Conservation (phyloP, 768 basidiomycete genomes). For the Lepiota brunneoincarnata region DNA sequence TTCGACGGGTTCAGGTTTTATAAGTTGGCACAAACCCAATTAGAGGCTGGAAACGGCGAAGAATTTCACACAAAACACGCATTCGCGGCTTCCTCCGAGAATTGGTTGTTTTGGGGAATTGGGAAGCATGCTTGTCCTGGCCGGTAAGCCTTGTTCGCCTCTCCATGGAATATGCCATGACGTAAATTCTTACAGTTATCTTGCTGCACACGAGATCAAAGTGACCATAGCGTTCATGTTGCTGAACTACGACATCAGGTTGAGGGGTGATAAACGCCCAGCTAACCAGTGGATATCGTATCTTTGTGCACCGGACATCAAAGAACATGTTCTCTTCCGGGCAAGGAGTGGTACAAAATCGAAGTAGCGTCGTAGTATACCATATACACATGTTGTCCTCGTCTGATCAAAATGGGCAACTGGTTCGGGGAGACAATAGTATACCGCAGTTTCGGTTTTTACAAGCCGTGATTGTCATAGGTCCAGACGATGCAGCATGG, state of each 20-base stretch:
- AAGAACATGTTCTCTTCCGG: too few relatives aligned
- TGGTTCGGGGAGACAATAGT: too few relatives aligned
- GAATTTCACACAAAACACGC: constrained; percentile 27
- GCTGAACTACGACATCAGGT: constrained; percentile 13
- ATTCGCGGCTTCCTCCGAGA: constrained; percentile 17
- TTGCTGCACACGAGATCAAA: constrained; percentile 13
- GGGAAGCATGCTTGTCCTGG: constrained; percentile 31
- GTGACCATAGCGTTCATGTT: constrained; percentile 10
- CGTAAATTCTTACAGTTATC: constrained; percentile 13
- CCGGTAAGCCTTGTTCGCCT: background rate
- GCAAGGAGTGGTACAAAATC: too few relatives aligned
- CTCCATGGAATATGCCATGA: background rate
- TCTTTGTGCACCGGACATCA: too few relatives aligned
- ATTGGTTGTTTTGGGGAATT: constrained; percentile 31
- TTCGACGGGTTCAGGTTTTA: constrained; percentile 52
- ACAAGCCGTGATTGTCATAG: too few relatives aligned
- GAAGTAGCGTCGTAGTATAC: too few relatives aligned
- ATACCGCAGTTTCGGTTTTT: too few relatives aligned
- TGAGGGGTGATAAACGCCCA: background rate
- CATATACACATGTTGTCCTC: too few relatives aligned
- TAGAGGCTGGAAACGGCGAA: constrained; percentile 16
- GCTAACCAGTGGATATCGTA: constrained; percentile 7
- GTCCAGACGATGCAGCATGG: too few relatives aligned
- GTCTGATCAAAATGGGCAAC: too few relatives aligned
- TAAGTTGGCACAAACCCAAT: constrained; percentile 20